These are phyloP conservation scores for Triticum dicoccoides DNA, from an alignment of 176 grass and related monocot species.

Conservation along the genomic window DNA sequence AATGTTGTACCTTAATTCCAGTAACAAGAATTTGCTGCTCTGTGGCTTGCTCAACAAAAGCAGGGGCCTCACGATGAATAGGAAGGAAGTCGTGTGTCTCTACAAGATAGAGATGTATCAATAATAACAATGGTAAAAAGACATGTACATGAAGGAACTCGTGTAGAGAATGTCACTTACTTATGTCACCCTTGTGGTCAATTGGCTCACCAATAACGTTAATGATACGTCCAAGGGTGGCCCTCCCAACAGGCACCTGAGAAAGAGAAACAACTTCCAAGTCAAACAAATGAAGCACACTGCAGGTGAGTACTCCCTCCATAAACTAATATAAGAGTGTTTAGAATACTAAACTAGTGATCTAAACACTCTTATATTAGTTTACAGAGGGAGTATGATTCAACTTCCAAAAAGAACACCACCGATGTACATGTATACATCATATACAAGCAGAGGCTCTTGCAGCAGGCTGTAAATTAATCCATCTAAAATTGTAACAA, in stretches of 20 bases:
- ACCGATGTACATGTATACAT: not conserved
- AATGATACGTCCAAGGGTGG: constrained; percentile 90
- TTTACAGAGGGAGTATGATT: not conserved
- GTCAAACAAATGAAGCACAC: not conserved
- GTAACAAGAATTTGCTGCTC: constrained; percentile 97
- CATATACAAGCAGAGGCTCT: not conserved
- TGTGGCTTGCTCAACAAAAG: constrained; percentile 94
- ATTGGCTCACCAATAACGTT: constrained; percentile 95
- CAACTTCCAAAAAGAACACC: not conserved
- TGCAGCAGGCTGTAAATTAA: not conserved
- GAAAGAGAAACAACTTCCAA: constrained; percentile 6
- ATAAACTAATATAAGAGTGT: too few species aligned
- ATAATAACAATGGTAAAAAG: not conserved
- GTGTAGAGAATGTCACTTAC: constrained; percentile 38
- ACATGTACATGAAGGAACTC: not conserved
- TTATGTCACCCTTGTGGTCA: constrained; percentile 83
- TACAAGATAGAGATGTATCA: constrained; percentile 18
- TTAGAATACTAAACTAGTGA: too few species aligned
- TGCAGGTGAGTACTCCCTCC: not conserved
- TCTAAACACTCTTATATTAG: too few species aligned
- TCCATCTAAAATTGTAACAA: not conserved
- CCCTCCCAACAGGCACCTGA: constrained; percentile 92
- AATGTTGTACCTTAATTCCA: constrained; percentile 71
- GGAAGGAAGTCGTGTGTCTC: constrained; percentile 78
- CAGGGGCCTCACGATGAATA: constrained; percentile 87